Base-by-base conservation (phyloP, 2,329 filamentous ascomycete genomes). In the Cyclaneusma minus region DNA sequence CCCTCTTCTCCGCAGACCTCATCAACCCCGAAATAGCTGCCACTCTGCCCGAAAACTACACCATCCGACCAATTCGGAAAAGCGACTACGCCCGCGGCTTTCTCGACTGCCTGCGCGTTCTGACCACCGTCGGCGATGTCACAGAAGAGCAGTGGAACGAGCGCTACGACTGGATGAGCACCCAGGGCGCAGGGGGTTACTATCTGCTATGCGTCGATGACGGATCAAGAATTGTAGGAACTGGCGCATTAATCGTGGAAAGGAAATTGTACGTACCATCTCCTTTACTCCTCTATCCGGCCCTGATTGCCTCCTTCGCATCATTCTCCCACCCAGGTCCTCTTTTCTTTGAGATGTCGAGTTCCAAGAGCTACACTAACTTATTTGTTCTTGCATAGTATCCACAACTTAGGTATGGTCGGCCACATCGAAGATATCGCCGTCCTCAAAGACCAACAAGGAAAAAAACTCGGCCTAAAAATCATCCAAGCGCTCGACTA, bases 371-470 rank as follows among this genome's bases (percentile, higher is more conserved):
- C 18, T 7, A 20, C 37, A 30, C 45, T 43, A 25, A 42, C 34
- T 20, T n/a, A n/a, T n/a, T n/a, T n/a, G n/a, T n/a, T n/a, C 16
- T 16, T 13, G 31, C 24, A 39, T 40, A 79, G 74, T 50, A 85
- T 89, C 41, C 81, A 87, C 51, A 70, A 68, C 40, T 66, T 89
- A 22, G 81, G 81, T 26, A 58, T 76, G 13, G 87, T 94, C 14
- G 89, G 87, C 8, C 89, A 95, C 55, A 94, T 95, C 53, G 89
- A 95, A 54, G 89, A 98, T 50, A 94, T 98, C 49, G 85, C 87
- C 11, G 85, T 98, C 19, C 74, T 81, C 37, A 84, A 85, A 56
- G 81, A 91, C 43, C 84, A 95, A 57, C 89, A 95, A 55, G 89
- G 89, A 41, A 94, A 95, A 69, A 94, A 93, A 58, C 64, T 95